phyloP scores from a whole-genome alignment of 441 rosid species.

The Erysimum cheiri region DNA sequence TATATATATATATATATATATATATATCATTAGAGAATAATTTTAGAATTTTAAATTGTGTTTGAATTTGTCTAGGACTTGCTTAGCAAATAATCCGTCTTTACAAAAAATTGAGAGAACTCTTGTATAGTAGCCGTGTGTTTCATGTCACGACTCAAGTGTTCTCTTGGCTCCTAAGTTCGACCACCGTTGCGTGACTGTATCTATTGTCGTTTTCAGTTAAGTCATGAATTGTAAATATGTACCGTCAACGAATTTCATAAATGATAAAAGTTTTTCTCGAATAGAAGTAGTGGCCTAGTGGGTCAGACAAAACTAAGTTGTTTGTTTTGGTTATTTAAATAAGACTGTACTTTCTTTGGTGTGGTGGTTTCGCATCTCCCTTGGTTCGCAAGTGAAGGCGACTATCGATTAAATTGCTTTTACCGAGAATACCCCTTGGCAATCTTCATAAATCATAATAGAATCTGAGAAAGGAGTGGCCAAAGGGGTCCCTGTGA shows the following conservation, averaged over 20 bases:
- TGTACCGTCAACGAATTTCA: constrained; percentile 9
- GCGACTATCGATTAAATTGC: not conserved
- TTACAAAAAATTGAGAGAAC: not conserved
- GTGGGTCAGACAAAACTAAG: constrained; percentile 34
- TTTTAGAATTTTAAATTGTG: not conserved
- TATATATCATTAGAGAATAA: not conserved
- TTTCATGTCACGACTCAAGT: not conserved
- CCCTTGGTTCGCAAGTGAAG: constrained; percentile 36
- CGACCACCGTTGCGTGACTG: constrained; percentile 2
- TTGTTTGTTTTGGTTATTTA: not conserved
- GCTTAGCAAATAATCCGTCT: not conserved
- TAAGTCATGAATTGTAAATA: not conserved
- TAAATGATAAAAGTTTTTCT: not conserved
- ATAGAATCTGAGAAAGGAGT: constrained; percentile 13
- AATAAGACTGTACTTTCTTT: constrained; percentile 4
- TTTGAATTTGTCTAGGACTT: not conserved
- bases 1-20: too few species aligned
- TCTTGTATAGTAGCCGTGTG: constrained; percentile 8
- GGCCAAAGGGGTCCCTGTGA: not conserved
- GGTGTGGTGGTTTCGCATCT: constrained; percentile 19
- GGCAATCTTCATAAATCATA: not conserved
- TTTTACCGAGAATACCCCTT: constrained; percentile 8
- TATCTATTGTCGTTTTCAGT: not conserved
- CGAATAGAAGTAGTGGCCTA: constrained; percentile 4
- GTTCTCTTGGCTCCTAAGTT: not conserved